These are phyloP conservation scores for Leccinellum rugosiceps DNA, from an alignment of 768 basidiomycete genomes.

Conservation along the genomic window DNA sequence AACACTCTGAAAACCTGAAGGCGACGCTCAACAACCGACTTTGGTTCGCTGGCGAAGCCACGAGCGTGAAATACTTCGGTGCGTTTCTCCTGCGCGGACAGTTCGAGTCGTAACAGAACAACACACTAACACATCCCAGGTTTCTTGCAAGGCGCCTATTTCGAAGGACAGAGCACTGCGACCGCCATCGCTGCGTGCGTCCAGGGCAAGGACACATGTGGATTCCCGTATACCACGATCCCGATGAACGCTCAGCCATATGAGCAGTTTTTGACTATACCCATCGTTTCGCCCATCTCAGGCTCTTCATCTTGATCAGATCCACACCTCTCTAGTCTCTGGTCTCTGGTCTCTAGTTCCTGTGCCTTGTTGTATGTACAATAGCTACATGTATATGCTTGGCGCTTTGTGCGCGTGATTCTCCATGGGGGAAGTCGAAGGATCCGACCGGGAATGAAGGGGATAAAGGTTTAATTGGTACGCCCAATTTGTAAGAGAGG, in stretches of 20 bases:
- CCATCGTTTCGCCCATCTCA: background rate
- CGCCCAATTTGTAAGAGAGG: too few relatives aligned
- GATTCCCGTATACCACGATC: constrained; percentile 25
- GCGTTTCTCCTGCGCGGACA: constrained; percentile 16
- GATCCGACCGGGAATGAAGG: too few relatives aligned
- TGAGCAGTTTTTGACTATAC: constrained; percentile 13
- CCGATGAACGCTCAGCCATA: constrained; percentile 36
- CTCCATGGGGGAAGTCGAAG: too few relatives aligned
- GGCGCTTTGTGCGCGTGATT: too few relatives aligned
- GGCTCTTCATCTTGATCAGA: background rate
- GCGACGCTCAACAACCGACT: constrained; percentile 48
- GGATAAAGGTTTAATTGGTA: too few relatives aligned
- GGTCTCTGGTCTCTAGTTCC: background rate
- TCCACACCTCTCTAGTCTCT: background rate
- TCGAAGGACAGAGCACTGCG: constrained; percentile 48
- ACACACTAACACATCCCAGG: constrained; percentile 29
- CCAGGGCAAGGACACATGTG: constrained; percentile 21
- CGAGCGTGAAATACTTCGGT: constrained; percentile 57
- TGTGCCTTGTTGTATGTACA: background rate
- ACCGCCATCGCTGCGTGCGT: constrained; percentile 43
- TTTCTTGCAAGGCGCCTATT: constrained; percentile 57
- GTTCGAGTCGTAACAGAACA: background rate
- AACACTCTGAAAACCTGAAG: constrained; percentile 52
- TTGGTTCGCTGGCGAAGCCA: constrained; percentile 66
- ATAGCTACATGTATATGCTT: too few relatives aligned